These are phyloP conservation scores for Sclerospora graminicola DNA, from an alignment of 352 stramenopile species.

Conservation along the genomic window DNA sequence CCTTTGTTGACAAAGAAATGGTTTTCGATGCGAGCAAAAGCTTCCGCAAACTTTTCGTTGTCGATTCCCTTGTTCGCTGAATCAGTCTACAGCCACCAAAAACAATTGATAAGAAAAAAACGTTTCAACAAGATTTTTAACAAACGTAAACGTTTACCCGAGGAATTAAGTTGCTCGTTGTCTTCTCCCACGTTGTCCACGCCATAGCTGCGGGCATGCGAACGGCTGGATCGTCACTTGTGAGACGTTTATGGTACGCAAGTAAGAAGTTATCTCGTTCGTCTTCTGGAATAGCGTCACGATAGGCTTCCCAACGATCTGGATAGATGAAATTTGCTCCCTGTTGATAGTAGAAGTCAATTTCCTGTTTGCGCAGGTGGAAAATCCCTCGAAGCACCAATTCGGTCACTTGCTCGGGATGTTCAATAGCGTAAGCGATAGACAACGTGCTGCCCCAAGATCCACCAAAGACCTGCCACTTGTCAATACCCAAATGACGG, in stretches of 20 bases:
- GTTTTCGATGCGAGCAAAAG: conserved; percentile 90
- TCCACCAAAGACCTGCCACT: conserved; percentile 91
- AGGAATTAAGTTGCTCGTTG: conserved; percentile 75
- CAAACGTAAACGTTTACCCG: conserved; percentile 18
- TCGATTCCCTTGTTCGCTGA: conserved; percentile 68
- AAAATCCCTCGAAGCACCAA: conserved; percentile 92
- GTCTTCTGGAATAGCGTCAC: conserved; percentile 75
- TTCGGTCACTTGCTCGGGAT: conserved; percentile 73
- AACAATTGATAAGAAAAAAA: not conserved
- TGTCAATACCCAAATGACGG: conserved; percentile 74
- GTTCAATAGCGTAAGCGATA: conserved; percentile 86
- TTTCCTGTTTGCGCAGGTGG: conserved; percentile 82
- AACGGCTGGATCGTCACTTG: conserved; percentile 75
- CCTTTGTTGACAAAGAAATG: conserved; percentile 89
- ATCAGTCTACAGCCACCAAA: conserved; percentile 25
- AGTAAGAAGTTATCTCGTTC: conserved; percentile 78
- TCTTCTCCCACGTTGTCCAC: conserved; percentile 90
- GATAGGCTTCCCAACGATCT: conserved; percentile 86
- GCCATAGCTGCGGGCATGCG: conserved; percentile 73
- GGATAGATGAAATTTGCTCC: conserved; percentile 87
- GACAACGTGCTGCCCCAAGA: conserved; percentile 92
- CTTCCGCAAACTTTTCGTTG: conserved; percentile 76
- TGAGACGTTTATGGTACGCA: conserved; percentile 84
- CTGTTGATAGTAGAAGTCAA: conserved; percentile 90
- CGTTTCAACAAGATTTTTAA: not conserved